Base-by-base conservation (phyloP, 257 asterid species). In the Salvia splendens region DNA sequence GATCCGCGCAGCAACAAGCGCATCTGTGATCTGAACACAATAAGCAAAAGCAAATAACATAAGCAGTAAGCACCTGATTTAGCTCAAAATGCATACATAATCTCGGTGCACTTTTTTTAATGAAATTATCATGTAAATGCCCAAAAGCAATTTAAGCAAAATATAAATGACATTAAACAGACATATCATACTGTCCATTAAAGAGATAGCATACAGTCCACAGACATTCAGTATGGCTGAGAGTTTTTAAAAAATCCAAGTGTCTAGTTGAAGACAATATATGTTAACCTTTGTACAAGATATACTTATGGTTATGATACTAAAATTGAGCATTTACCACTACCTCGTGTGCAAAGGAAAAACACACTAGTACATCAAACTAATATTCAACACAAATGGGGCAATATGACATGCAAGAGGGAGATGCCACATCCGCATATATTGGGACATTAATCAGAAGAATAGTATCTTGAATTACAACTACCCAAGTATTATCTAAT, bases 1-100 rank as follows among this genome's bases (percentile, higher is more conserved):
- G 55, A 94, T 87, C 64, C 96, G 93, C 56, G 99, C 99, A 79
- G 96, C 99, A 84, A 87, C 98, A 77, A 94, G 96, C 74, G 96
- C 96, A 82, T 89, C 97, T 73, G 89, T 87, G 70, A 94, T 94
- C 98, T 91, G 86, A 73, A 66, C 69, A 73, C 48, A 36, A 71
- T 47, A 61, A 61, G 78, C 40, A 40, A 53, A 38, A 54, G 68
- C 15, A 66, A 73, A 28, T 15, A 47, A 57, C 32, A 43, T 75
- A 51, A 73, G 79, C 14, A 8, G 38, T 75, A 51, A 73, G 79
- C 10, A 8, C 57, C 68, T 58, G 64, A 61, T 11, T 45, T 66
- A 64, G 53, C 53, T 50, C 54, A 62, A 17, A 49, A 4, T 20
- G 46, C 67, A 71, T 38, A 61, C 3, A 45, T 30, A 67, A 35